These are phyloP conservation scores for Scenedesmus sp. DNA, from an alignment of 163 green algal genomes.

Conservation along the genomic window DNA sequence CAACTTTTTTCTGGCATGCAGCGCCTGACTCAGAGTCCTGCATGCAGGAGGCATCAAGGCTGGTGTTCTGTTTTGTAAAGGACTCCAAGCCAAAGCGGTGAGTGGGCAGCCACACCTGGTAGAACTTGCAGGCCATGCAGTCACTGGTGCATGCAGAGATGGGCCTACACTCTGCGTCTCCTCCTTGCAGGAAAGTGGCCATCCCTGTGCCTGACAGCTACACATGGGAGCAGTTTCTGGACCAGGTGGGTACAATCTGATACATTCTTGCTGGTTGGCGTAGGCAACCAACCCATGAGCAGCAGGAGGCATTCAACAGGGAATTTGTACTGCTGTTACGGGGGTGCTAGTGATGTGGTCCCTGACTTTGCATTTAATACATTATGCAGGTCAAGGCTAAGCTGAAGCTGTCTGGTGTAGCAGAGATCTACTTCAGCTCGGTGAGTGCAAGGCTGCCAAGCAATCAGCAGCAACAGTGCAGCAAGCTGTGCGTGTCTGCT, in stretches of 20 bases:
- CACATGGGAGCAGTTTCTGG: constrained; percentile 85
- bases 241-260: constrained; percentile 55
- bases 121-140: not conserved
- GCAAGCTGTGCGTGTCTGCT: not conserved
- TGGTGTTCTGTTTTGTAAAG: constrained; percentile 91
- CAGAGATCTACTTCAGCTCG: constrained; percentile 81
- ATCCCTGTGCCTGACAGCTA: constrained; percentile 87
- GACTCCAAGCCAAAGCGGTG: constrained; percentile 75
- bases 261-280: not conserved
- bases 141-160: not conserved
- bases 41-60: constrained; percentile 75
- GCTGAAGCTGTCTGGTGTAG: constrained; percentile 81
- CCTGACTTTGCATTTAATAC: not conserved
- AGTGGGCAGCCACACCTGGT: not conserved
- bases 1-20: not conserved
- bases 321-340: too few species aligned
- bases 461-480: not conserved
- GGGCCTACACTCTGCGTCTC: not conserved
- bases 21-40: not conserved
- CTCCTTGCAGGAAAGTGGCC: constrained; percentile 83
- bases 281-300: not conserved
- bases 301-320: not conserved
- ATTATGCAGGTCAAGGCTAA: constrained; percentile 81
- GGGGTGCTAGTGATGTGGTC: not conserved
- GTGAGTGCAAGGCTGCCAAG: constrained; percentile 51